Evolutionary conservation across 2,329 filamentous ascomycete genomes (phyloP).

Genomic region (Coniochaeta prunicola): DNA sequence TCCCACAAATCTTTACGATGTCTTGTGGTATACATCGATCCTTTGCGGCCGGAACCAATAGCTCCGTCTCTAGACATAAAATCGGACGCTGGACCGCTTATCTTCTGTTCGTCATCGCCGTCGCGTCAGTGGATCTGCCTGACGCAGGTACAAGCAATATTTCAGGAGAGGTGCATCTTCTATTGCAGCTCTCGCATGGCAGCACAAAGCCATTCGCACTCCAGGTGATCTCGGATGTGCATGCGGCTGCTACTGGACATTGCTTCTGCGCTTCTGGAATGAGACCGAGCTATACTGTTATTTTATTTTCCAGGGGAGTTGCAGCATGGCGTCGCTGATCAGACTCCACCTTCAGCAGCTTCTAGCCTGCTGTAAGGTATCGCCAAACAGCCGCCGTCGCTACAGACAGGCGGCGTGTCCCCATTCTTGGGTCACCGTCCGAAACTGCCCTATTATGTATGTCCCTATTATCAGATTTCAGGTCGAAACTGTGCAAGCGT

Average conservation of each 20-base stretch:
- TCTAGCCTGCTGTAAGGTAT: background rate
- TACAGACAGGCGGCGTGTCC: background rate
- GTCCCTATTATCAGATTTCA: background rate
- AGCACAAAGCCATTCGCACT: background rate
- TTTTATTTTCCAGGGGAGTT: background rate
- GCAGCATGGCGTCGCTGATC: background rate
- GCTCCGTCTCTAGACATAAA: background rate
- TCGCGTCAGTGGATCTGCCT: background rate
- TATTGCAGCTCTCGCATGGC: background rate
- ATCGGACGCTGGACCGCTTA: background rate
- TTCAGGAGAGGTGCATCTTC: background rate
- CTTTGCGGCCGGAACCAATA: background rate
- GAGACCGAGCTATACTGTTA: background rate
- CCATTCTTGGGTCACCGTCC: background rate
- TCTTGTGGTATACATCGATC: too few species aligned
- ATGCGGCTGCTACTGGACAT: background rate
- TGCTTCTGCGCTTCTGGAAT: background rate
- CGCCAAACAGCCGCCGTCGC: background rate
- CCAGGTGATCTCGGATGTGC: background rate
- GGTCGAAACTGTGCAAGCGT: background rate
- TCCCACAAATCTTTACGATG: background rate
- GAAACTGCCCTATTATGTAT: background rate
- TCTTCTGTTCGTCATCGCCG: background rate
- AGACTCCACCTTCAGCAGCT: background rate
- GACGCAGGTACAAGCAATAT: background rate